Evolutionary conservation across 768 basidiomycete genomes (phyloP).

Genomic region (Coprinopsis cinerea): DNA sequence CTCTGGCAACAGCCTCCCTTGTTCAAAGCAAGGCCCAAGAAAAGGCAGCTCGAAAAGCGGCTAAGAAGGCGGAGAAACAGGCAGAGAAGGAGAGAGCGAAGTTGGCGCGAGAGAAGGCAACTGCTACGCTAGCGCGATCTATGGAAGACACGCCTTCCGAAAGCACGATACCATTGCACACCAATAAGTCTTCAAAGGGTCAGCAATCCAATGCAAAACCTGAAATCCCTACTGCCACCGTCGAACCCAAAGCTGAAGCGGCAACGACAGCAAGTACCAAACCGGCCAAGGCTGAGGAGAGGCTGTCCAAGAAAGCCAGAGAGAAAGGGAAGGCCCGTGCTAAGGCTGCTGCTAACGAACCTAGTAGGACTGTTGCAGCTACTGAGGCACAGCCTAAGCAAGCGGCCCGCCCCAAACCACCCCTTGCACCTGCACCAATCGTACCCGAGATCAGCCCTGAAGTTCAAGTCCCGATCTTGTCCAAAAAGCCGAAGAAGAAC

Average conservation of each 20-base stretch:
- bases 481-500: conserved; percentile 81
- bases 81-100: conserved; percentile 48
- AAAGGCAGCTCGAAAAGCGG: conserved; percentile 57
- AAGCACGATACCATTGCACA: too few relatives aligned
- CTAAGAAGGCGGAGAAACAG: conserved; percentile 59
- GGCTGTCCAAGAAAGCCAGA: conserved; percentile 26
- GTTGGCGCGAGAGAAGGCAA: conserved; percentile 54
- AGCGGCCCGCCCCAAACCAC: conserved; percentile 11
- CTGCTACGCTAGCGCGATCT: too few relatives aligned
- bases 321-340: conserved; percentile 22
- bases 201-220: too few relatives aligned
- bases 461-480: conserved; percentile 66
- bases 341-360: background rate
- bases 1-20: conserved; percentile 4
- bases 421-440: conserved; percentile 12
- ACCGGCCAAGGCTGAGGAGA: conserved; percentile 17
- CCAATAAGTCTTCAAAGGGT: too few relatives aligned
- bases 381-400: conserved; percentile 2
- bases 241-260: conserved; percentile 25
- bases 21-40: conserved; percentile 38
- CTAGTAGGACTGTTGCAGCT: conserved; percentile 5
- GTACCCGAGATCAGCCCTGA: conserved; percentile 24
- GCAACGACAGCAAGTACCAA: conserved; percentile 22
- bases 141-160: too few relatives aligned
- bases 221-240: conserved; percentile 27